A percentile compares a stretch with the other conserved stretches of the same genome.
Evolutionary conservation across 192 early-diverging fungal genomes (phyloP).

Genomic region (Endogone sp.): DNA sequence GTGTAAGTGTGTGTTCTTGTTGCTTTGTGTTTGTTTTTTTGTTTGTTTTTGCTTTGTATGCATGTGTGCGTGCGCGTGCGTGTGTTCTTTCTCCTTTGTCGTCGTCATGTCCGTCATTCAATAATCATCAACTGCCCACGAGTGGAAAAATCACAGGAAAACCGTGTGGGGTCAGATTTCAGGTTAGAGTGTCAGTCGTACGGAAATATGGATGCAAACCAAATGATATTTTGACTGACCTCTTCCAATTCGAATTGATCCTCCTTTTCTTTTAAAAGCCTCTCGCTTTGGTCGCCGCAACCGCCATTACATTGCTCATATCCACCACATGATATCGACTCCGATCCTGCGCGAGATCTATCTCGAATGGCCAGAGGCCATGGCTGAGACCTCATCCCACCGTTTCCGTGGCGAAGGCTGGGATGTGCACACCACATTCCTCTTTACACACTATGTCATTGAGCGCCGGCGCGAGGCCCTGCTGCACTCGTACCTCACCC

Average conservation of each 20-base stretch:
- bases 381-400: slow-evolving; percentile 26
- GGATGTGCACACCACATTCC: slow-evolving; percentile 26
- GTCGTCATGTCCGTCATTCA: too few relatives aligned
- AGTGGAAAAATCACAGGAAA: too few relatives aligned
- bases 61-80: too few relatives aligned
- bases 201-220: too few relatives aligned
- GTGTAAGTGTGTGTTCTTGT: slow-evolving; percentile 9
- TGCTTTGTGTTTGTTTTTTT: neutral
- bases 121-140: too few relatives aligned
- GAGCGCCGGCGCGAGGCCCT: slow-evolving; percentile 31
- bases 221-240: too few relatives aligned
- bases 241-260: too few relatives aligned
- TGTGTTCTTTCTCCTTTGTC: too few relatives aligned
- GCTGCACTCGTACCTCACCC: slow-evolving; percentile 27
- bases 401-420: slow-evolving; percentile 21
- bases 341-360: slow-evolving; percentile 29
- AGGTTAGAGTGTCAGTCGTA: too few relatives aligned
- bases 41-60: too few relatives aligned
- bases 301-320: slow-evolving; percentile 28
- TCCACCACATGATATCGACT: slow-evolving; percentile 23
- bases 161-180: too few relatives aligned
- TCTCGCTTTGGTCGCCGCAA: slow-evolving; percentile 22
- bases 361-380: slow-evolving; percentile 25
- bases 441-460: slow-evolving; percentile 33
- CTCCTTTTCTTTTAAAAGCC: neutral